Conservation (phyloP, 768 basidiomycete species). For the Rhodotorula toruloides region DNA sequence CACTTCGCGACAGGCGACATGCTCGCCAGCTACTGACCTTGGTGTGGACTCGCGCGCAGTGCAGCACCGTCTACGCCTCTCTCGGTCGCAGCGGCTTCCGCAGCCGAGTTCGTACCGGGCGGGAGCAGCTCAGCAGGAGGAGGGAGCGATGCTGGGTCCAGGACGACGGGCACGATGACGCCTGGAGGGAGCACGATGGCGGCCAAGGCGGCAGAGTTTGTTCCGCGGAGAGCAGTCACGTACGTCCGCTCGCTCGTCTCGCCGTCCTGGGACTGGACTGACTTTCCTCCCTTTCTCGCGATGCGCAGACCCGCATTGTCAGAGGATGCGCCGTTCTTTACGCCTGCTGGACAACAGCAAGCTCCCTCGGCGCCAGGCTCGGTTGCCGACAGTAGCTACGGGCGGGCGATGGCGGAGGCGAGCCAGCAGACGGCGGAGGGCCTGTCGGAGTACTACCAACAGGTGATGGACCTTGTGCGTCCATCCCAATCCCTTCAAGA, state of each 20-base stretch:
- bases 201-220: slow-evolving; percentile 27
- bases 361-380: neutral
- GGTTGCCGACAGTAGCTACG: neutral
- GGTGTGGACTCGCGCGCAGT: neutral
- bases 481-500: too few relatives aligned
- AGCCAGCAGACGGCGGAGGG: neutral
- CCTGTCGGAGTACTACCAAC: slow-evolving; percentile 32
- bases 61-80: slow-evolving; percentile 4
- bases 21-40: too few relatives aligned
- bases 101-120: slow-evolving; percentile 33
- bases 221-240: slow-evolving; percentile 25
- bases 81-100: slow-evolving; percentile 29
- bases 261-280: neutral
- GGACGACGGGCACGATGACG: neutral
- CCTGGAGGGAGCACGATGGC: neutral
- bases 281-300: neutral
- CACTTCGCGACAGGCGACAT: too few relatives aligned
- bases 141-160: too few relatives aligned
- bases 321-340: slow-evolving; percentile 26
- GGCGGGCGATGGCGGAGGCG: neutral
- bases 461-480: slow-evolving; percentile 32
- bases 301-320: slow-evolving; percentile 12
- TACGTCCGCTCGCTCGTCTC: neutral
- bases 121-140: too few relatives aligned
- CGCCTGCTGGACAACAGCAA: neutral